Evolutionary conservation across 257 asterid species (phyloP).

Genomic region (Solanum lycopersicoides): DNA sequence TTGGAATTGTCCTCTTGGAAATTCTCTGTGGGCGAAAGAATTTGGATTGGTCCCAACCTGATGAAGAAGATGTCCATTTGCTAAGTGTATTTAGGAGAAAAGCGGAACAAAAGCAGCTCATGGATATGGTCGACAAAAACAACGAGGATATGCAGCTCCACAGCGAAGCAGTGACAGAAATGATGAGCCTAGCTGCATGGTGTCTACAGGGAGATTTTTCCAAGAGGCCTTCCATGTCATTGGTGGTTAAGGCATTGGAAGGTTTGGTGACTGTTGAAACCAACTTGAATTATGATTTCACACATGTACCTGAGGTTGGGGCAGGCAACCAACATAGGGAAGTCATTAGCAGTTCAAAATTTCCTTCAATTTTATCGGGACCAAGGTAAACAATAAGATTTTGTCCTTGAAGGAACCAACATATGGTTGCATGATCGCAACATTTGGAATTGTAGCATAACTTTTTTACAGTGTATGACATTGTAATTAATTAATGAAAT

Average conservation of each 20-base stretch:
- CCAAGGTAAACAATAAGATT: not conserved
- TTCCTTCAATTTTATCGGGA: not conserved
- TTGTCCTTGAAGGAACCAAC: not conserved
- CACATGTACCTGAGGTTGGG: too few relatives aligned
- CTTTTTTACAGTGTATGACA: not conserved
- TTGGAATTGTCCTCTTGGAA: slow-evolving; percentile 18
- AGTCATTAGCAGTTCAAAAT: too few relatives aligned
- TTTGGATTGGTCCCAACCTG: not conserved
- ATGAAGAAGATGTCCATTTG: slow-evolving; percentile 9
- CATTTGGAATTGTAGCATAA: not conserved
- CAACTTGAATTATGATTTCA: too few relatives aligned
- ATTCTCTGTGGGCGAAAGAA: slow-evolving; percentile 11
- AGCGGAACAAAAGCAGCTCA: not conserved
- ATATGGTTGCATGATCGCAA: not conserved
- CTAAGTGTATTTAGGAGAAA: not conserved
- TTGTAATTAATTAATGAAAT: not conserved
- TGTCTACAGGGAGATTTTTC: too few relatives aligned
- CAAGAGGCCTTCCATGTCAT: too few relatives aligned
- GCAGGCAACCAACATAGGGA: too few relatives aligned
- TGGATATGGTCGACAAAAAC: slow-evolving; percentile 1
- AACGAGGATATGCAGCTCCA: slow-evolving; percentile 1
- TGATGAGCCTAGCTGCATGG: too few relatives aligned
- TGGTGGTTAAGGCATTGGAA: too few relatives aligned
- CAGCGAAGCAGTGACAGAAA: too few relatives aligned
- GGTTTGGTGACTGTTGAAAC: too few relatives aligned